Evolutionary conservation across 2,329 filamentous ascomycete genomes (phyloP), one percentile per base, ranked within the genome.

Genomic region (Penicillium polonicum): DNA sequence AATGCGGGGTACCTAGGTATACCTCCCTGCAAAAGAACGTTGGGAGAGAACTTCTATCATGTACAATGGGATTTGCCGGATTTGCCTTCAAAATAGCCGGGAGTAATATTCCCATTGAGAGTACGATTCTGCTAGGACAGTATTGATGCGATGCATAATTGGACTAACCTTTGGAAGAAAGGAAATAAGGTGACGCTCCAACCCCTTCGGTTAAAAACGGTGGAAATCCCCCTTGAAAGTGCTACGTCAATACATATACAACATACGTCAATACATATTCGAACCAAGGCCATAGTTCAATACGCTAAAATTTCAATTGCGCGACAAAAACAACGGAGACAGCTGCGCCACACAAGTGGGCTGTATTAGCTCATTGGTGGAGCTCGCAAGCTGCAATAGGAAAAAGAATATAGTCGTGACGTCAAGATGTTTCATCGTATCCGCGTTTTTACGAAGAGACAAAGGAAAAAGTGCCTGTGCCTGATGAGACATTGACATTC

Each of bases 271-370:
- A 23, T 23, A 23, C 21, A 23, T 23, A 23, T 23, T 23, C 21
- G 21, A 23, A 23, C 21, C 21, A 23, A 23, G 21, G 21, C 21
- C n/a, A n/a, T n/a, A 21, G 46, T 23, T 29, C 38, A 51, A 51
- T 51, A 52, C 54, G 4, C 21, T 7, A 21, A 55, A 25, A 12
- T 46, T 50, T 51, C 45, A 27, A 54, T 43, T 35, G 19, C 41
- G 2, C 33, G 21, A 45, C 12, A 38, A n/a, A n/a, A 38, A 17
- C 15, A 42, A 41, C 10, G 5, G 7, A 59, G 19, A n/a, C 12
- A 36, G 31, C 61, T 66, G 64, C 61, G 64, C 63, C 64, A 66
- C 64, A 65, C 25, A 56, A 60, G 60, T 61, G 60, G 62, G 56
- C 50, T 59, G 38, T 25, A 57, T 60, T 58, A 63, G 42, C 31